Percentiles rank a stretch among this genome's conserved stretches.
Evolutionary conservation across 108 stramenopile species (phyloP).

Genomic region (Chaetoceros muelleri): DNA sequence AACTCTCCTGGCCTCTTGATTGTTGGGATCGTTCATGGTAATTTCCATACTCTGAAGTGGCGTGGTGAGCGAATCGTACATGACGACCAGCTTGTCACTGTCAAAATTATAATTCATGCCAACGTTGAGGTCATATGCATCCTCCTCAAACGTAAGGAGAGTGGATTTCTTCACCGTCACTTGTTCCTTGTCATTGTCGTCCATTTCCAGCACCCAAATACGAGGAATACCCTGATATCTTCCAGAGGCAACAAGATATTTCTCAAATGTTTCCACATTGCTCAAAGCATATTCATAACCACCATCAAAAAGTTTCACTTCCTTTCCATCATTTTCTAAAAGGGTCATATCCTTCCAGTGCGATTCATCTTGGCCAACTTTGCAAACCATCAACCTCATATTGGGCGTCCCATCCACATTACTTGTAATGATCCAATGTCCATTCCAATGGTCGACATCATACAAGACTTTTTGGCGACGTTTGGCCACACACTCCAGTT

Average conservation of each 20-base stretch:
- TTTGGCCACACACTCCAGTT: conserved; percentile 51
- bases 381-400: conserved; percentile 54
- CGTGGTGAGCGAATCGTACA: conserved; percentile 79
- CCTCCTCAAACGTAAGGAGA: conserved; percentile 63
- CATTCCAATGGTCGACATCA: conserved; percentile 42
- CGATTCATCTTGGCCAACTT: conserved; percentile 31
- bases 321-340: conserved; percentile 27
- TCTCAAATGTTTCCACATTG: conserved; percentile 33
- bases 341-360: not conserved
- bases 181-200: conserved; percentile 13
- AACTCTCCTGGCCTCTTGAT: conserved; percentile 27
- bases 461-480: conserved; percentile 53
- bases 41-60: conserved; percentile 55
- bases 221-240: conserved; percentile 59
- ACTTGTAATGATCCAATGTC: conserved; percentile 53
- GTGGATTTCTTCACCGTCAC: conserved; percentile 8
- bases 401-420: conserved; percentile 58
- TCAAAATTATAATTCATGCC: conserved; percentile 59
- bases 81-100: conserved; percentile 54
- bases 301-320: conserved; percentile 50
- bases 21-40: conserved; percentile 28
- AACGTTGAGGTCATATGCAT: conserved; percentile 61
- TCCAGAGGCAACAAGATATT: conserved; percentile 44
- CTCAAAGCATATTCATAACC: conserved; percentile 39
- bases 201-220: conserved; percentile 47